Percentiles rank a stretch among this genome's conserved stretches.
These are phyloP conservation scores for Coniferiporia sulphurascens DNA, from an alignment of 1,284 basidiomycete genomes.

Conservation along the genomic window DNA sequence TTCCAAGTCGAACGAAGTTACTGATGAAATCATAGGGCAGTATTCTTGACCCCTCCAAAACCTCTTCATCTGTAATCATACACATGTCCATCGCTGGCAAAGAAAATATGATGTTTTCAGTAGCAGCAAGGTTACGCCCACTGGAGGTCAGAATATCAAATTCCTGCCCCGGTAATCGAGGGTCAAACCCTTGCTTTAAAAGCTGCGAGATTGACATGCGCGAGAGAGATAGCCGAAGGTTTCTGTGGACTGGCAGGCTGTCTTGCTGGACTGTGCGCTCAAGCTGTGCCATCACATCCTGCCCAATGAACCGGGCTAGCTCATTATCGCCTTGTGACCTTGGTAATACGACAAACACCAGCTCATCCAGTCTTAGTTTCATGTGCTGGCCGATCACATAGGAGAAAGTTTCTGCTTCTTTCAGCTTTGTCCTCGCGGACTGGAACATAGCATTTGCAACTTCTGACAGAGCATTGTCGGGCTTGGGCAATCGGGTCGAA, in stretches of 20 bases:
- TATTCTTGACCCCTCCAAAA: slow-evolving; percentile 34
- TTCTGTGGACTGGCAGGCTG: slow-evolving; percentile 46
- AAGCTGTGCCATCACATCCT: slow-evolving; percentile 60
- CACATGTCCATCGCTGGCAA: slow-evolving; percentile 74
- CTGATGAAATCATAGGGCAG: slow-evolving; percentile 73
- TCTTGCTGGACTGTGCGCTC: slow-evolving; percentile 55
- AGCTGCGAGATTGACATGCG: slow-evolving; percentile 72
- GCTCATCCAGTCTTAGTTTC: slow-evolving; percentile 55
- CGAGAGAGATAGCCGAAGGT: slow-evolving; percentile 64
- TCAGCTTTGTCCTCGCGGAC: slow-evolving; percentile 63
- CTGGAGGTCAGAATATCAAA: slow-evolving; percentile 13
- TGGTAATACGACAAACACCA: slow-evolving; percentile 70
- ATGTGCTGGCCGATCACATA: slow-evolving; percentile 68
- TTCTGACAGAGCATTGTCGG: slow-evolving; percentile 73
- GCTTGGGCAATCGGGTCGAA: slow-evolving; percentile 56
- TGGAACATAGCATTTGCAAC: slow-evolving; percentile 80
- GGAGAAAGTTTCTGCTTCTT: slow-evolving; percentile 56
- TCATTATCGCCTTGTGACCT: slow-evolving; percentile 70
- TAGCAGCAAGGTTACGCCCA: slow-evolving; percentile 43
- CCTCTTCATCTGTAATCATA: slow-evolving; percentile 64
- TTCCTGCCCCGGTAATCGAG: slow-evolving; percentile 22
- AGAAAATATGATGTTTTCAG: slow-evolving; percentile 70
- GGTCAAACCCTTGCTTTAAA: slow-evolving; percentile 45
- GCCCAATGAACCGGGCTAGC: slow-evolving; percentile 65
- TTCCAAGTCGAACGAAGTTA: slow-evolving; percentile 51